Evolutionary conservation across 805 yeast genomes (phyloP).

Genomic region (Yamadazyma akitaensis): DNA sequence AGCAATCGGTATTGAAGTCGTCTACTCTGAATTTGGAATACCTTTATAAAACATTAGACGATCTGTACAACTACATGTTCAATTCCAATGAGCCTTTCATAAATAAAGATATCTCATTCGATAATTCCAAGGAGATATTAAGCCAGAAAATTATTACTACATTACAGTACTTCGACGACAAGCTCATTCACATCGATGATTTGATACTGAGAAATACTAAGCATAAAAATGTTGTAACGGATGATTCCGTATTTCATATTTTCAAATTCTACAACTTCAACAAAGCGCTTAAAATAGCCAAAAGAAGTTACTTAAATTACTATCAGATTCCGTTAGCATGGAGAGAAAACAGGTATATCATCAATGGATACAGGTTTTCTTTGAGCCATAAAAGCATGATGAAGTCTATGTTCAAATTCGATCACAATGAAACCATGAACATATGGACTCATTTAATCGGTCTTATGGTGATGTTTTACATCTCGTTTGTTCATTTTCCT

Average conservation of each 20-base stretch:
- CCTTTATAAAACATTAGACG: constrained; percentile 37
- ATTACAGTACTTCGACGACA: constrained; percentile 42
- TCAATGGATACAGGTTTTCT: constrained; percentile 82
- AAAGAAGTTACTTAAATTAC: constrained; percentile 58
- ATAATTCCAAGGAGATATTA: constrained; percentile 25
- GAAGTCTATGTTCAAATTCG: constrained; percentile 52
- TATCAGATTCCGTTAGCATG: constrained; percentile 89
- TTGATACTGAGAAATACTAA: constrained; percentile 33
- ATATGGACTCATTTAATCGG: constrained; percentile 92
- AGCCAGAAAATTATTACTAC: constrained; percentile 38
- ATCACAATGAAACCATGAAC: constrained; percentile 86
- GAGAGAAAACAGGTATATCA: constrained; percentile 87
- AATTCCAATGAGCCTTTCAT: constrained; percentile 16
- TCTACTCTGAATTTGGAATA: constrained; percentile 39
- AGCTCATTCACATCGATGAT: constrained; percentile 35
- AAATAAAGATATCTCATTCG: constrained; percentile 11
- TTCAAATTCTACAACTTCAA: constrained; percentile 40
- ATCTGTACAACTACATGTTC: constrained; percentile 38
- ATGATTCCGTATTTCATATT: constrained; percentile 29
- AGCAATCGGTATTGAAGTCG: constrained; percentile 33
- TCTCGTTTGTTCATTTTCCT: constrained; percentile 65
- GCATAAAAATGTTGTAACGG: constrained; percentile 24
- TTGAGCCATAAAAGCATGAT: constrained; percentile 58
- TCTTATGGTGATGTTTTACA: constrained; percentile 50
- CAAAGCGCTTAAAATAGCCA: constrained; percentile 30